These are phyloP conservation scores for Endogone sp. DNA, from an alignment of 192 early-diverging fungal species.

Conservation along the genomic window DNA sequence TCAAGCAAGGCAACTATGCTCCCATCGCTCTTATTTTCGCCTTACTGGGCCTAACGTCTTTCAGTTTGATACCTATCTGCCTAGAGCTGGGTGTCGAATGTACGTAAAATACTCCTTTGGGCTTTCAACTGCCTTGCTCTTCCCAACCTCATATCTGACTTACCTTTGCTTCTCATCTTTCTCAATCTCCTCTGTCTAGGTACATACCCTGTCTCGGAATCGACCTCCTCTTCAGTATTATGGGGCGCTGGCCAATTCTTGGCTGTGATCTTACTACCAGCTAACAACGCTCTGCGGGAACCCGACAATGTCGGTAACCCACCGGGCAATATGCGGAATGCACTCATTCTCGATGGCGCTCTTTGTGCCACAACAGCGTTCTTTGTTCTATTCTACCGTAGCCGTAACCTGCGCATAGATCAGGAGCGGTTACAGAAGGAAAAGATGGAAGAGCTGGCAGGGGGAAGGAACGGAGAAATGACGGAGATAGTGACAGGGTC, in stretches of 20 bases:
- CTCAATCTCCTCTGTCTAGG: slow-evolving; percentile 5
- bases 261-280: slow-evolving; percentile 19
- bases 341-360: slow-evolving; percentile 16
- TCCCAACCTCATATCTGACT: background rate
- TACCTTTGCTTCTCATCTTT: background rate
- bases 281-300: slow-evolving; percentile 17
- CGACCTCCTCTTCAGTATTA: slow-evolving; percentile 26
- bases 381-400: slow-evolving; percentile 14
- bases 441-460: background rate
- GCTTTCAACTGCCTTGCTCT: background rate
- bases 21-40: slow-evolving; percentile 18
- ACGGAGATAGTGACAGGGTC: no score
- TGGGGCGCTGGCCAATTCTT: slow-evolving; percentile 27
- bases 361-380: slow-evolving; percentile 12
- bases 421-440: slow-evolving; percentile 15
- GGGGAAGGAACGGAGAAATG: background rate
- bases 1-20: slow-evolving; percentile 21
- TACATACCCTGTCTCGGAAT: slow-evolving; percentile 28
- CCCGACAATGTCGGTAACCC: slow-evolving; percentile 19
- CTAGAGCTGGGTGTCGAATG: slow-evolving; percentile 35
- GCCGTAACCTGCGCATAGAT: slow-evolving; percentile 28
- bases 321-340: slow-evolving; percentile 14
- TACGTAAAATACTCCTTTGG: slow-evolving; percentile 1
- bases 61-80: slow-evolving; percentile 24
- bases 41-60: slow-evolving; percentile 27